Evolutionary conservation across 805 yeast species (phyloP).

Genomic region (Clavispora asparagi): DNA sequence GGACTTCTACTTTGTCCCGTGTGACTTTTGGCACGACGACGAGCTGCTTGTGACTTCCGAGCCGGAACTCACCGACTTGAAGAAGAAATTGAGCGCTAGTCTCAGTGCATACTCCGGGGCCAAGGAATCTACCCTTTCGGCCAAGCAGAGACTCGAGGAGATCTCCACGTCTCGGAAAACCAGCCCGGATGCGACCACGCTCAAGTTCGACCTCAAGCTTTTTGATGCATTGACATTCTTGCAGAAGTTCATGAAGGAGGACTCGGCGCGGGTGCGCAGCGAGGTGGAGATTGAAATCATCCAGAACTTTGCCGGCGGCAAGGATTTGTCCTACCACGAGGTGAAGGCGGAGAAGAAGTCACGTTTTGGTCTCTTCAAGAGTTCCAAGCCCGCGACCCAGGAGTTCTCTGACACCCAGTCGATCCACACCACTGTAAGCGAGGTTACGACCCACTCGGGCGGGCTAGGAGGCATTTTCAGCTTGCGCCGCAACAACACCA

Average conservation of each 20-base stretch:
- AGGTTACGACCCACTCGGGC: constrained; percentile 20
- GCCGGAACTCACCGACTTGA: constrained; percentile 53
- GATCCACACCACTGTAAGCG: constrained; percentile 29
- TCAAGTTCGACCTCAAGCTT: constrained; percentile 50
- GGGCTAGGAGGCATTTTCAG: constrained; percentile 29
- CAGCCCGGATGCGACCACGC: constrained; percentile 32
- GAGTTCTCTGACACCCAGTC: constrained; percentile 23
- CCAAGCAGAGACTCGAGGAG: constrained; percentile 48
- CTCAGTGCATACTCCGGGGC: constrained; percentile 32
- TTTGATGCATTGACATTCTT: constrained; percentile 48
- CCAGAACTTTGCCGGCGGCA: constrained; percentile 75
- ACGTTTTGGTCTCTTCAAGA: constrained; percentile 51
- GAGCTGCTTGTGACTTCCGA: constrained; percentile 60
- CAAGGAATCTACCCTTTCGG: constrained; percentile 41
- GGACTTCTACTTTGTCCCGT: constrained; percentile 81
- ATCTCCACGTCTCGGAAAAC: constrained; percentile 30
- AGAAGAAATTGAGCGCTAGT: constrained; percentile 42
- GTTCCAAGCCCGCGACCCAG: constrained; percentile 1
- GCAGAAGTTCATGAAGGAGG: constrained; percentile 64
- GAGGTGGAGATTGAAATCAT: constrained; percentile 91
- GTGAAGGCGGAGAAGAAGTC: constrained; percentile 49
- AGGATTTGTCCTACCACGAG: constrained; percentile 58
- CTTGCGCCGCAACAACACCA: constrained; percentile 29
- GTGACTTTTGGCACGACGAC: constrained; percentile 96
- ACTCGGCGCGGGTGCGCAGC: constrained; percentile 63